Base-by-base conservation (phyloP, 2,329 filamentous ascomycete species). In the Gliomastix tumulicola region DNA sequence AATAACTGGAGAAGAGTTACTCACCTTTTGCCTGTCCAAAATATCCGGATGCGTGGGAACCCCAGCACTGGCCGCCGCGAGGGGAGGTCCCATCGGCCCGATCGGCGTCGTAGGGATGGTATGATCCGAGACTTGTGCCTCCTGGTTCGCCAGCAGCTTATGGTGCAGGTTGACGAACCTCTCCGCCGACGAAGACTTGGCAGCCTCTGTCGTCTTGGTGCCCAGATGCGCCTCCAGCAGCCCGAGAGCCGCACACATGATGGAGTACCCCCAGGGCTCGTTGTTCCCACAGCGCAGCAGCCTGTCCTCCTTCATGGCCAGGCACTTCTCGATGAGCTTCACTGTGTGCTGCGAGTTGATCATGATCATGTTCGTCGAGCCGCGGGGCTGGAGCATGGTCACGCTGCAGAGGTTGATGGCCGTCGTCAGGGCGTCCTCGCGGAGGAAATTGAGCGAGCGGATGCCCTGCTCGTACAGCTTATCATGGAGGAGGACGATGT, bases 231-330 rank as follows among this genome's bases (percentile, higher is more conserved):
- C 71, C 51, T 79, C 74, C 18, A 79, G 60, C 9, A 80, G 60
- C 4, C 75, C 76, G 19, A 71, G 62, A 2, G 75, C 73, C 4
- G 74, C 72, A 44, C 74, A 79, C 69, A 79, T 76, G 50, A 77
- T 77, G 38, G 70, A 74, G 52, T 79, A 78, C 15, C 74, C 74
- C 76, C 76, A 79, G 0, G 76, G 75, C 49, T 80, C 76, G 47
- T 77, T 76, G 56, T 79, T 79, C 13, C 75, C 75, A 42, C 73
- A 77, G n/a, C 74, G 63, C 18, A 80, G 53, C 7, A 79, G 66
- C 2, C 74, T 68, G 45, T 79, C 74, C 46, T 79, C 74, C 50
- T 78, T 78, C 65, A 80, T 72, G 32, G 59, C 56, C 25, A 79
- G 66, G 42, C 75, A 79, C 50, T 74, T 76, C 49, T 79, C 74